phyloP scores from a whole-genome alignment of 2,329 filamentous ascomycete species.

The Thermothelomyces thermophilus region DNA sequence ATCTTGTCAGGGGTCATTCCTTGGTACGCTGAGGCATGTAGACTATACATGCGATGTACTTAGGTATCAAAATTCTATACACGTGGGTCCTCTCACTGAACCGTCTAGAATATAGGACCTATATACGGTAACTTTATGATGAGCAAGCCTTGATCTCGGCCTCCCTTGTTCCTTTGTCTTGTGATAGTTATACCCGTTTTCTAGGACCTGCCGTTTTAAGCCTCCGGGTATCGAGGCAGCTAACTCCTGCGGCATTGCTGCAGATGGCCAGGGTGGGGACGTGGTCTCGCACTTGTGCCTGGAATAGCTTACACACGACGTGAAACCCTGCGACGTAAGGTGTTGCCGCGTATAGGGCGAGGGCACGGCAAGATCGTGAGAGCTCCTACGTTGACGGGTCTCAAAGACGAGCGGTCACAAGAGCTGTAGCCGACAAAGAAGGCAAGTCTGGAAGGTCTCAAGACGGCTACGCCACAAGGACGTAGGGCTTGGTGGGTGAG shows the following conservation, averaged over 20 bases:
- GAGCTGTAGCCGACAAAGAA: slow-evolving; percentile 7
- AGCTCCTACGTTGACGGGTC: background rate
- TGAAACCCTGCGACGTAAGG: slow-evolving; percentile 4
- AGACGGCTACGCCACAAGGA: slow-evolving; percentile 3
- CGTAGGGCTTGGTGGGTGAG: slow-evolving; percentile 1
- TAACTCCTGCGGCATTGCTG: background rate
- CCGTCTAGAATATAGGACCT: too few relatives aligned
- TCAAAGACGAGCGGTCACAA: slow-evolving; percentile 4
- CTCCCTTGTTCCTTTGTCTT: too few relatives aligned
- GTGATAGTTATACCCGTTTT: too few relatives aligned
- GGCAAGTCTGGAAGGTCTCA: slow-evolving; percentile 2
- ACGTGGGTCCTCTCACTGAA: too few relatives aligned
- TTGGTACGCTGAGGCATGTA: too few relatives aligned
- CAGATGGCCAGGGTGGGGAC: background rate
- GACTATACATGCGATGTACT: too few relatives aligned
- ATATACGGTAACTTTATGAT: too few relatives aligned
- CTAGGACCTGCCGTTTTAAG: background rate
- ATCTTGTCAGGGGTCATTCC: too few relatives aligned
- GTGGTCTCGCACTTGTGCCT: slow-evolving; percentile 3
- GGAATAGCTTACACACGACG: slow-evolving; percentile 1
- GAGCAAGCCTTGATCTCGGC: too few relatives aligned
- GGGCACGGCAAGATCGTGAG: slow-evolving; percentile 1
- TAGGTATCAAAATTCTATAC: too few relatives aligned
- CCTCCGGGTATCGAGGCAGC: background rate
- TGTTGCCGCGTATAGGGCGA: slow-evolving; percentile 3